Evolutionary conservation across 305 asterid genomes (phyloP), one percentile per base, ranked within the genome.

Genomic region (Lippia alba): DNA sequence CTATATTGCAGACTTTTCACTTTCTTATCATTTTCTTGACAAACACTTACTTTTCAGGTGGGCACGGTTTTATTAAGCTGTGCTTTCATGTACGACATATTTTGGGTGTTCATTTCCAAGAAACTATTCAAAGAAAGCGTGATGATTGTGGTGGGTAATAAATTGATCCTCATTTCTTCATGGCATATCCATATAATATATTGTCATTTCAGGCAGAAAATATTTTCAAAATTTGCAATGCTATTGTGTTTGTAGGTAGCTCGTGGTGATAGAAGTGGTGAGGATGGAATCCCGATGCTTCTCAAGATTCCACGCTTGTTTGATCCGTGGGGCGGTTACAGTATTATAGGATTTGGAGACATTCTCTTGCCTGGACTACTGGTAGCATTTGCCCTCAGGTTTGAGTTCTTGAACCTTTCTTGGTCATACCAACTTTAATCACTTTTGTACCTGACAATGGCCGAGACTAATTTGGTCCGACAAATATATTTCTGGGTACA

Each of bases 291-390:
- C 66, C 99, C 97, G 0, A 94, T 94, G 99, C 96, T 94, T 76
- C 82, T 94, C 68, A 94, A 91, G 79, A 89, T 94, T 67, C 99
- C 99, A 0, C 94, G 99, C 36, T 71, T 89, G 71, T 94, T 94
- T 78, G 99, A 94, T 84, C 99, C 99, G 18, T 91, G 99, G 99
- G 97, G 99, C 58, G 97, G 99, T 64, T 94, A 84, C 77, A 94
- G 99, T 77, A 94, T 94, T 75, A 89, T 94, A 15, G 99, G 97
- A 76, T 94, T 94, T 34, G 97, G 99, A 18, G 99, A 94, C 78
- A 91, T 94, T 73, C 88, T 94, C 69, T 85, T 94, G 77, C 97
- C 99, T 19, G 97, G 99, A 64, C 74, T 94, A 40, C 82, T 94
- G 7, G 92, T 91, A 0, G 94, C 96, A 72, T 91, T 94, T 85